These are phyloP conservation scores for Suillus bovinus DNA, from an alignment of 768 basidiomycete genomes.

Conservation along the genomic window DNA sequence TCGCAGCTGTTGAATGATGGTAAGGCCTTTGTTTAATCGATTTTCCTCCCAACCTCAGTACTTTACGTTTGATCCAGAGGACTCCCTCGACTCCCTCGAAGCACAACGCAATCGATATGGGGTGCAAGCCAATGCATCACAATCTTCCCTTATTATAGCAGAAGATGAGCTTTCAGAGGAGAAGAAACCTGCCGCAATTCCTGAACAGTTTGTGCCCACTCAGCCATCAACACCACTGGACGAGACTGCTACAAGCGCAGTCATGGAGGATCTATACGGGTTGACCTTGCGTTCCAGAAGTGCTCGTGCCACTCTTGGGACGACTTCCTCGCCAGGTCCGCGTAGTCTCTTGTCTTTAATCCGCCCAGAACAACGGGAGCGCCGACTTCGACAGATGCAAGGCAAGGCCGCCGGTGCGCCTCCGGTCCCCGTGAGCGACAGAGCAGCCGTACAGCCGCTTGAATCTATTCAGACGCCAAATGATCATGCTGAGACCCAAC, in stretches of 20 bases:
- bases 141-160: not conserved
- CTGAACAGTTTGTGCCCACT: not conserved
- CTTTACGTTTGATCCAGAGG: not conserved
- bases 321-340: not conserved
- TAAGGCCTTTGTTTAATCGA: not conserved
- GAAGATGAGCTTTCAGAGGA: not conserved
- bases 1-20: slow-evolving; percentile 6
- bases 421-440: not conserved
- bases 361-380: slow-evolving; percentile 6
- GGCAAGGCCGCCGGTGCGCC: not conserved
- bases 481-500: slow-evolving; percentile 16
- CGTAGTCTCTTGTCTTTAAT: not conserved
- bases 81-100: not conserved
- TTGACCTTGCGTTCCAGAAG: not conserved
- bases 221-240: not conserved
- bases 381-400: not conserved
- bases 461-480: slow-evolving; percentile 16
- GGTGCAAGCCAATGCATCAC: not conserved
- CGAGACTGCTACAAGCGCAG: not conserved
- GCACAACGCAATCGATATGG: not conserved
- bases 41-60: not conserved
- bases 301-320: slow-evolving; percentile 1
- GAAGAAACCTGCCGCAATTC: not conserved
- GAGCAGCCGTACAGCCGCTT: not conserved
- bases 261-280: not conserved